Base-by-base conservation (phyloP, 371 early-diverging fungal genomes). In the Mucor circinelloides region DNA sequence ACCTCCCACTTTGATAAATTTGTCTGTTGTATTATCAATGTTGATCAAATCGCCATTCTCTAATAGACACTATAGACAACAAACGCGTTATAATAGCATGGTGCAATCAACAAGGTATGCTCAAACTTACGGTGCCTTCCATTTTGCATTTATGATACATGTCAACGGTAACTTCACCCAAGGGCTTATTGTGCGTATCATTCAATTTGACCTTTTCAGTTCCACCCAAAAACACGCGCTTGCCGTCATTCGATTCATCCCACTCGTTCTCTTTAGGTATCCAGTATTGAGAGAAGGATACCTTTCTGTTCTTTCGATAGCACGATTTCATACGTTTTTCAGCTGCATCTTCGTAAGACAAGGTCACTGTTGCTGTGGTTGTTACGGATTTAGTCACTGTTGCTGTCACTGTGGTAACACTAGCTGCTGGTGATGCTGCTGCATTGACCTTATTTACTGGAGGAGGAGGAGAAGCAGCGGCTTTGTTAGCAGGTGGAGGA, bases 241-340 rank as follows among this genome's bases (percentile, higher is more conserved):
- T 23, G 4, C 79, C 77, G 2, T 70, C 42, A 19, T 72, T 61
- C 19, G 63, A 57, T 63, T 76, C 71, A 60, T 81, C 79, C 75
- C 75, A 78, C 19, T 72, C 72, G 36, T 76, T 71, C 56, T 81
- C 77, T 36, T 65, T 74, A 23, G 78, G 76, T 15, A 81, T 72
- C 81, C 81, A 81, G 40, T 73, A 78, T 36, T 78, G 71, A 17
- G 74, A 70, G 25, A 75, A 64, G 2, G 38, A 10, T 1, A 74
- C 70, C 27, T 63, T 54, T 56, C 30, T 58, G 17, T 28, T 28
- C 27, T 19, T 38, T 21, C 57, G 30, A 34, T 73, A 76, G 52
- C 74, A 73, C 2, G 63, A 36, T 27, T 44, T 58, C 9, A 58
- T 31, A 28, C 21, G 64, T n/a, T 31, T 28, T 0, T 50, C 54